A percentile compares a stretch with the other conserved stretches of the same genome.
phyloP scores from a whole-genome alignment of 164 flowering plant genomes.

The Stephania cephalantha region DNA sequence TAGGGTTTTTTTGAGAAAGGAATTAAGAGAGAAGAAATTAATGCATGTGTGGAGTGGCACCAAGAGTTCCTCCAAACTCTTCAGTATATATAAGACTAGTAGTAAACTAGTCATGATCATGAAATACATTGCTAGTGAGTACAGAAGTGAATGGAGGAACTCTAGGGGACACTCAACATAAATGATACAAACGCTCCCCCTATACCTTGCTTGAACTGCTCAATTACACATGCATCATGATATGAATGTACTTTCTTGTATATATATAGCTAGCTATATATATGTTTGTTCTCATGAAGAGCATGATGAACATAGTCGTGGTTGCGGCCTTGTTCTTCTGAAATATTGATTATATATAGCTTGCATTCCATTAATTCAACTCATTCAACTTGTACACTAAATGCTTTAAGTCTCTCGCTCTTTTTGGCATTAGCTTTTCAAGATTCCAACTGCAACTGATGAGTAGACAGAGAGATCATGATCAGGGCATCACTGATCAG shows the following conservation, averaged over 20 bases:
- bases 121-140: background rate
- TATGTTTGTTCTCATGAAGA: no score
- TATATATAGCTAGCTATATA: background rate
- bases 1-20: no score
- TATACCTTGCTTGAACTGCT: background rate
- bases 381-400: no score
- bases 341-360: no score
- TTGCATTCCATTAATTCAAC: no score
- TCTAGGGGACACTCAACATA: conserved; percentile 8
- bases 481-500: no score
- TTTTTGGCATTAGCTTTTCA: no score
- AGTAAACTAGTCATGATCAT: no score
- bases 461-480: no score
- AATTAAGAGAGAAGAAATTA: background rate
- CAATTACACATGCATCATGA: background rate
- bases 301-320: conserved; percentile 10
- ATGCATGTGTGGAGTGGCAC: background rate
- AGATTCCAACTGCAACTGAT: no score
- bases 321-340: conserved; percentile 4
- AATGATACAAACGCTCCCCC: no score
- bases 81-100: background rate
- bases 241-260: background rate
- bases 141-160: conserved; percentile 16
- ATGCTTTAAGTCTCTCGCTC: no score
- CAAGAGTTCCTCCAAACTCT: conserved; percentile 19